phyloP scores from a whole-genome alignment of 2,329 filamentous ascomycete species.

The Rasamsonia emersonii region DNA sequence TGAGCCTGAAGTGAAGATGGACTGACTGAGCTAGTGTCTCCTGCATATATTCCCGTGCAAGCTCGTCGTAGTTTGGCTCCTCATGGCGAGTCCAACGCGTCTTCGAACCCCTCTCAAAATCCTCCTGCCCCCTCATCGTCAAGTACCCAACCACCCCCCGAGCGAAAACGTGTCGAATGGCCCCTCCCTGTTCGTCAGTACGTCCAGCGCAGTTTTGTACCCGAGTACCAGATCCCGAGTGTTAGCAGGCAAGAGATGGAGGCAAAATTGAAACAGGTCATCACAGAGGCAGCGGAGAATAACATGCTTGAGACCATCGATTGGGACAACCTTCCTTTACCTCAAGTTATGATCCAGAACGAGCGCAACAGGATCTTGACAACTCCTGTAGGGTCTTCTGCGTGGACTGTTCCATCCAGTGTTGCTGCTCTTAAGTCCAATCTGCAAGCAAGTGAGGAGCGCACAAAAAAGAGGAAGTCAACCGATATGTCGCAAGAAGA shows the following conservation, averaged over 20 bases:
- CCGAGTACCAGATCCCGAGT: constrained; percentile 56
- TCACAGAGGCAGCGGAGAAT: constrained; percentile 69
- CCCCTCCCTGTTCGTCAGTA: constrained; percentile 75
- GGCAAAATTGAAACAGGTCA: constrained; percentile 73
- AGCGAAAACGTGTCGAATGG: constrained; percentile 59
- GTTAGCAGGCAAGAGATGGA: constrained; percentile 66
- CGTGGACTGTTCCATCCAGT: constrained; percentile 19
- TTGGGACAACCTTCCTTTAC: constrained; percentile 76
- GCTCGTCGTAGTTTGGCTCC: constrained; percentile 53
- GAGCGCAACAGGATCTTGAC: constrained; percentile 51
- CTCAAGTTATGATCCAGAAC: constrained; percentile 70
- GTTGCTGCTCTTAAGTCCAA: constrained; percentile 15
- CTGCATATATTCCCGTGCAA: constrained; percentile 54
- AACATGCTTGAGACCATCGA: constrained; percentile 64
- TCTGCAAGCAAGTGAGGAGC: constrained; percentile 18
- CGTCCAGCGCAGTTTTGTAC: constrained; percentile 80
- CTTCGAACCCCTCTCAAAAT: constrained; percentile 7
- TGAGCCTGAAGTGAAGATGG: no score
- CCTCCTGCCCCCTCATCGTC: constrained; percentile 18
- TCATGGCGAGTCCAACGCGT: constrained; percentile 17
- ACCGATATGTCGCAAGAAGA: constrained; percentile 50
- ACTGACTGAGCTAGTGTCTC: constrained; percentile 26
- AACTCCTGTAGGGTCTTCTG: constrained; percentile 32
- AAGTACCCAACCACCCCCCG: constrained; percentile 28
- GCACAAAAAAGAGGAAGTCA: constrained; percentile 75